A percentile compares a stretch with the other conserved stretches of the same genome.
Conservation (phyloP, 768 basidiomycete species). For the Rubroboletus satanas region DNA sequence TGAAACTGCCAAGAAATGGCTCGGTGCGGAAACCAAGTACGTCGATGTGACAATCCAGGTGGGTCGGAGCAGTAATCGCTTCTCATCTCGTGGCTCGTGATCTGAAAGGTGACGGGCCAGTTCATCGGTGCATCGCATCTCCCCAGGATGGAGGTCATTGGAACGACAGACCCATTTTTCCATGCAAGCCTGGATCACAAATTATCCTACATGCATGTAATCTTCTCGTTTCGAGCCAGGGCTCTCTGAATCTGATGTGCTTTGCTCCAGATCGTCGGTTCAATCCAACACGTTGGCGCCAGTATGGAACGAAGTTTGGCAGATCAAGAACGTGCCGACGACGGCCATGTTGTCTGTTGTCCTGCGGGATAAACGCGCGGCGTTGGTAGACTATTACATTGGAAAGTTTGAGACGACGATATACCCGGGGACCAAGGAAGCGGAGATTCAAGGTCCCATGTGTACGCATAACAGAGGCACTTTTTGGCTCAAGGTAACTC, state of each 20-base stretch:
- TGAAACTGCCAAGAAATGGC: conserved; percentile 31
- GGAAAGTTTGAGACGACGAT: conserved; percentile 58
- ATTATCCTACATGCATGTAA: conserved; percentile 61
- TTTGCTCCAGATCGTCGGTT: conserved; percentile 55
- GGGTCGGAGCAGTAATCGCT: conserved; percentile 3
- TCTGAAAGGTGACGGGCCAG: conserved; percentile 29
- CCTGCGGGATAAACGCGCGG: conserved; percentile 64
- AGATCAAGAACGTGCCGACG: conserved; percentile 65
- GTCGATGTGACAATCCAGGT: conserved; percentile 60
- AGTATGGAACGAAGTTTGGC: conserved; percentile 77
- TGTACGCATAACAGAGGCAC: conserved; percentile 51
- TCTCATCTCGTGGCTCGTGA: background rate
- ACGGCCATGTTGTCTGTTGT: conserved; percentile 57
- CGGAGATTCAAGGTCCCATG: conserved; percentile 53
- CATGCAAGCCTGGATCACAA: conserved; percentile 60
- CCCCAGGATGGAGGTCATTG: conserved; percentile 67
- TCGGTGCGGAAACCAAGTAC: conserved; percentile 40
- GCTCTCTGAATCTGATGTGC: background rate
- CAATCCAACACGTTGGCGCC: conserved; percentile 53
- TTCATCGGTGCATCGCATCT: conserved; percentile 70
- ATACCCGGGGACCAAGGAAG: conserved; percentile 57
- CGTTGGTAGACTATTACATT: conserved; percentile 56
- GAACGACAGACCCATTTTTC: conserved; percentile 67
- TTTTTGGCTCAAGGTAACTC: conserved; percentile 62
- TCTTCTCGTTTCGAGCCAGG: background rate